Evolutionary conservation across 2,329 filamentous ascomycete species (phyloP).

Genomic region (Monilinia fructicola): DNA sequence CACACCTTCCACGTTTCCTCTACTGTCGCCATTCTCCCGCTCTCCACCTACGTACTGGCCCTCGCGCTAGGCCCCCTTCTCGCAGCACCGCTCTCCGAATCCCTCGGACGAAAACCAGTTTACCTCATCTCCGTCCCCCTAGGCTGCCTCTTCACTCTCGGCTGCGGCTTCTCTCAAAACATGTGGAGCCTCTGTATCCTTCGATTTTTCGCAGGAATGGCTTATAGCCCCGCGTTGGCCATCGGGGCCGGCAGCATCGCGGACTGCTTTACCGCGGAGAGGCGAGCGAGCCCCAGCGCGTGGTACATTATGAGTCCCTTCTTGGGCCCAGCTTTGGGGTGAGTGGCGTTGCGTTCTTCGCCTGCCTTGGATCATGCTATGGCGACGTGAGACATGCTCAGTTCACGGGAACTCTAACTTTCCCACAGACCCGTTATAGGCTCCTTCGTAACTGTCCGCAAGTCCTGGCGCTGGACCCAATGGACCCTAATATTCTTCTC

Average conservation of each 20-base stretch:
- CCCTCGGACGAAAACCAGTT: slow-evolving; percentile 51
- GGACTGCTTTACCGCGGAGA: slow-evolving; percentile 49
- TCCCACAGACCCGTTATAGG: slow-evolving; percentile 36
- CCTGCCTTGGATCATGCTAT: background rate
- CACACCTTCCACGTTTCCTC: background rate
- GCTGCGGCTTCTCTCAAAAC: slow-evolving; percentile 59
- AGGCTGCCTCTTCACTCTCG: slow-evolving; percentile 59
- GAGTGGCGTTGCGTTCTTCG: slow-evolving; percentile 28
- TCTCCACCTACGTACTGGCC: slow-evolving; percentile 54
- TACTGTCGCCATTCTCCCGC: slow-evolving; percentile 2
- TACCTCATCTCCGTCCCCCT: slow-evolving; percentile 48
- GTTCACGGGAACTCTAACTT: slow-evolving; percentile 19
- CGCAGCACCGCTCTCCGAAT: slow-evolving; percentile 59
- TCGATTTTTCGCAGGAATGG: slow-evolving; percentile 49
- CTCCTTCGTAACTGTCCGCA: slow-evolving; percentile 48
- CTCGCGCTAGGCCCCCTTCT: slow-evolving; percentile 60
- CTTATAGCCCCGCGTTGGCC: slow-evolving; percentile 44
- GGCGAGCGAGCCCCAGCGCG: slow-evolving; percentile 46
- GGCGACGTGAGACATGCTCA: background rate
- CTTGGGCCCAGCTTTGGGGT: slow-evolving; percentile 52
- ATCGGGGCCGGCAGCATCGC: slow-evolving; percentile 51
- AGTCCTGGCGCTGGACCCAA: slow-evolving; percentile 55
- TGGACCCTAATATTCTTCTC: slow-evolving; percentile 53
- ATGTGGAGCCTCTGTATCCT: slow-evolving; percentile 47
- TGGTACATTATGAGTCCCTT: slow-evolving; percentile 54